Evolutionary conservation across 805 yeast species (phyloP), one percentile per base, ranked within the genome.

Genomic region (Metschnikowia orientalis): DNA sequence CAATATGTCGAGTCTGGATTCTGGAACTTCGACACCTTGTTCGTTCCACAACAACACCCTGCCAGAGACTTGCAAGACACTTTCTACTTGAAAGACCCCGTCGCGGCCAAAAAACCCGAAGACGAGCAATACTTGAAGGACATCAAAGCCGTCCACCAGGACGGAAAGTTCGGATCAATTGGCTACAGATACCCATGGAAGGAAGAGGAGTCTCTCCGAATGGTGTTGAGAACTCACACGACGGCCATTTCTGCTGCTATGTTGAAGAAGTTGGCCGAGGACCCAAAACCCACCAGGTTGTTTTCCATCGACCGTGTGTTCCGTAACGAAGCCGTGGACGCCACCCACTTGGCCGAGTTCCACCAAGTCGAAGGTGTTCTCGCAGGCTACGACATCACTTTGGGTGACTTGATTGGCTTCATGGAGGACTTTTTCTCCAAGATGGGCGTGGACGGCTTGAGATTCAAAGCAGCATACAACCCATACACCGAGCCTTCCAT

Each of bases 291-390:
- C 38, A 74, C 83, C 6, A 79, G 97, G 67, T 73, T 87, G 57
- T 92, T 92, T 71, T 85, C 95, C 30, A 94, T 92, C 53, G 99
- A 92, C 63, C 79, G 97, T 57, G 99, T 92, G 40, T 92, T 92
- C 85, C 86, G 99, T 71, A 92, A 92, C 61, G 99, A 92, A 70
- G 97, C 99, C 18, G 99, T 92, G 32, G 99, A 92, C 60, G 97
- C 97, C 33, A 92, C 99, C 11, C 99, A 92, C 63, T 77, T 92
- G 65, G 98, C 98, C 23, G 99, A 92, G 69, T 92, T 92, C 74
- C 97, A 92, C 66, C 99, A 92, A 69, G 95, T 92, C 42, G 99
- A 92, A 69, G 99, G 99, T 70, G 98, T 92, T 34, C 73, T 92
- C 55, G 98, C 97, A 19, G 98, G 95, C 59, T 90, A 87, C 64